Evolutionary conservation across 495 filamentous ascomycete species (phyloP), one percentile per base, ranked within the genome.

Genomic region (Penicillium pulvis): DNA sequence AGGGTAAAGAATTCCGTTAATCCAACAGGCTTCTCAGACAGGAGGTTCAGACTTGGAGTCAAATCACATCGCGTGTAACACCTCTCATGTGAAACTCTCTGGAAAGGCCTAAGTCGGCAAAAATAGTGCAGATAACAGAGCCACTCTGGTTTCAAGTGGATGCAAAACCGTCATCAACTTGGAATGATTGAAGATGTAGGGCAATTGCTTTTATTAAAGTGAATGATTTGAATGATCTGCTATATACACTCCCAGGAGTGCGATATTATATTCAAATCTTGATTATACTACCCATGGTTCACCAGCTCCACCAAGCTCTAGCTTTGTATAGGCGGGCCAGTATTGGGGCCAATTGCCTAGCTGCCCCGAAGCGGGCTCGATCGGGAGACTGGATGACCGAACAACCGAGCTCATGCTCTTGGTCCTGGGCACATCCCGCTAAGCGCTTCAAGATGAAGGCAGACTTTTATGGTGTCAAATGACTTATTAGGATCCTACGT

Each of bases 41-140:
- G 24, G 3, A 60, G 45, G 16, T 45, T 45, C 41, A 62, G 45
- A 46, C 60, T 62, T 16, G 16, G 10, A 19, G 60, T 24, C 33
- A 62, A 23, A 12, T 55, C 16, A 17, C 14, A 41, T 41, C 39
- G 39, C 39, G 39, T 3, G 39, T 41, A 3, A 41, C 39, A 6
- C 14, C 39, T 17, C 39, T 41, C 3, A 41, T 17, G 16, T 14
- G 39, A 8, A 41, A 41, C 0, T 17, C 14, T 17, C 17, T 41
- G 39, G 39, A 41, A 4, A 41, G 4, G 39, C 3, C 14, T 41
- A 3, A 6, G 7, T 52, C 50, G 6, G 9, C 33, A 6, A 52
- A 5, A 24, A 52, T 52, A 9, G 50, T 52, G 30, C 50, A 33
- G 19, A 52, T 41, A 8, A 52, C 50, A 16, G 50, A 52, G 33